Conservation (phyloP, 2,329 filamentous ascomycete genomes). For the Fusarium paranaense region DNA sequence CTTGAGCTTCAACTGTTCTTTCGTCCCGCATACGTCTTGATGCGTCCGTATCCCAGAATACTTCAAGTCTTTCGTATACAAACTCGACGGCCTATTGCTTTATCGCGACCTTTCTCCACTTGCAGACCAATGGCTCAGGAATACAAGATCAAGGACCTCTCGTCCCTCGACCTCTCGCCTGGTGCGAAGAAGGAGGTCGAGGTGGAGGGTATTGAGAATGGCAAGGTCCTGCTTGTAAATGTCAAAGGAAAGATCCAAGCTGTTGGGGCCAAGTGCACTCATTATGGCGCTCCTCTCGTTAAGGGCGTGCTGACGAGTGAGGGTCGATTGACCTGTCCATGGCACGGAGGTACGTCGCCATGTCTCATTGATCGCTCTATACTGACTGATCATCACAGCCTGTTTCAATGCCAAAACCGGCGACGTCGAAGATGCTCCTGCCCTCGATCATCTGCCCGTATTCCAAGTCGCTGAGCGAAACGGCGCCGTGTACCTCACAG, state of each 20-base stretch:
- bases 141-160: slow-evolving; percentile 81
- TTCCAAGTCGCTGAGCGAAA: slow-evolving; percentile 86
- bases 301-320: slow-evolving; percentile 86
- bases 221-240: slow-evolving; percentile 89
- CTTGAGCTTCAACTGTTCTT: slow-evolving; percentile 2
- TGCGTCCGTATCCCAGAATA: slow-evolving; percentile 28
- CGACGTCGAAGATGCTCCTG: slow-evolving; percentile 95
- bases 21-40: slow-evolving; percentile 27
- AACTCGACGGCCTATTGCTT: slow-evolving; percentile 12
- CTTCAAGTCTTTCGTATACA: slow-evolving; percentile 29
- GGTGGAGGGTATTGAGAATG: slow-evolving; percentile 87
- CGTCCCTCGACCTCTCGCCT: slow-evolving; percentile 78
- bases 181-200: slow-evolving; percentile 90
- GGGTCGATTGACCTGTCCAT: slow-evolving; percentile 90
- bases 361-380: neutral
- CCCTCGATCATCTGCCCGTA: slow-evolving; percentile 84
- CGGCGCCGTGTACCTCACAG: slow-evolving; percentile 85
- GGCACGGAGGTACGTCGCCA: slow-evolving; percentile 84
- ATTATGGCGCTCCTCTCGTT: slow-evolving; percentile 91
- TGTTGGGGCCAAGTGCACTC: slow-evolving; percentile 84
- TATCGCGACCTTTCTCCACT: slow-evolving; percentile 40
- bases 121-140: slow-evolving; percentile 63
- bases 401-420: slow-evolving; percentile 93
- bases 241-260: slow-evolving; percentile 81
- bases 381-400: slow-evolving; percentile 61